phyloP scores from a whole-genome alignment of 495 filamentous ascomycete species.

The Aspergillus conjunctus region DNA sequence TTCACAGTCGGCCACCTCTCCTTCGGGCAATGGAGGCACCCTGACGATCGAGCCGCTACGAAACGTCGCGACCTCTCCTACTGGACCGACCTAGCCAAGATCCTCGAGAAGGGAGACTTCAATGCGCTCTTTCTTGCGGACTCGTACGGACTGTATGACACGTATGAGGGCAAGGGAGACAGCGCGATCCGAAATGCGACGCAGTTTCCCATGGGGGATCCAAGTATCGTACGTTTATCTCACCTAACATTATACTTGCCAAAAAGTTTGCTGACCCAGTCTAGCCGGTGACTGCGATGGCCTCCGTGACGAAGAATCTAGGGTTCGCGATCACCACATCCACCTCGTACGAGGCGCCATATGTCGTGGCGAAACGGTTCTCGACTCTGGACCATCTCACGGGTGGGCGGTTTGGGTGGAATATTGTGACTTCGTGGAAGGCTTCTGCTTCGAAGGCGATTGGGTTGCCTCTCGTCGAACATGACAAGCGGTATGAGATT shows the following conservation, averaged over 20 bases:
- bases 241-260: too few relatives aligned
- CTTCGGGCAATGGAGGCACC: conserved; percentile 63
- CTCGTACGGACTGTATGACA: conserved; percentile 59
- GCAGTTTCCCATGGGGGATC: conserved; percentile 61
- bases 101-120: conserved; percentile 60
- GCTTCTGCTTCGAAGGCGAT: conserved; percentile 56
- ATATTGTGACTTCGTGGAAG: conserved; percentile 64
- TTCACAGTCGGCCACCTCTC: conserved; percentile 63
- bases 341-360: conserved; percentile 61
- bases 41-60: conserved; percentile 54
- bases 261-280: conserved; percentile 16
- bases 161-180: conserved; percentile 57
- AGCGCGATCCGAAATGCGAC: conserved; percentile 50
- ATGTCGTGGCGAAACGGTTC: conserved; percentile 57
- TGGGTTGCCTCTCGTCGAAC: too few relatives aligned
- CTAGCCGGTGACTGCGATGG: conserved; percentile 52
- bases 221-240: conserved; percentile 49
- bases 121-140: conserved; percentile 64
- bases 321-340: conserved; percentile 52
- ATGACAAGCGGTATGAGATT: conserved; percentile 23
- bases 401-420: conserved; percentile 62
- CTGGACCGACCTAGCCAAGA: conserved; percentile 61
- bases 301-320: conserved; percentile 49
- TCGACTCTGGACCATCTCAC: conserved; percentile 66
- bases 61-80: conserved; percentile 57